Conservation (phyloP, 169 alveolate species). For the Plasmodium knowlesi region DNA sequence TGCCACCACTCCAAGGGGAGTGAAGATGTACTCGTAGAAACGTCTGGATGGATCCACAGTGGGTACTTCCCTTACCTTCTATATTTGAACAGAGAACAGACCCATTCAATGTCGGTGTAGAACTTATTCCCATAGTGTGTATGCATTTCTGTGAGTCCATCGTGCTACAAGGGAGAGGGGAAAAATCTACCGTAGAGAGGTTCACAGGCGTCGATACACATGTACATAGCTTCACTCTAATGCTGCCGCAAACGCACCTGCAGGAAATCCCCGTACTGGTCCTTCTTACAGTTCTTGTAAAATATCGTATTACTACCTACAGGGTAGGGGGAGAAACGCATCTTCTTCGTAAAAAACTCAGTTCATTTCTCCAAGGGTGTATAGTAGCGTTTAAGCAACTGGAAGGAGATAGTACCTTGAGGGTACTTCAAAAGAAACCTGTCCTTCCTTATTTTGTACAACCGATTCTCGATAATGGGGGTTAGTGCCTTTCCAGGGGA, state of each 20-base stretch:
- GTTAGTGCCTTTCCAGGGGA: slow-evolving; percentile 18
- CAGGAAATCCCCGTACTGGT: slow-evolving; percentile 34
- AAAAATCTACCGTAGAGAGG: background rate
- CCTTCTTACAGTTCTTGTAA: slow-evolving; percentile 64
- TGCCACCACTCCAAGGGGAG: background rate
- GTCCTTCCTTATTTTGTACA: slow-evolving; percentile 48
- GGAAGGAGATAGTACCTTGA: slow-evolving; percentile 5
- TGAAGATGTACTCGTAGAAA: background rate
- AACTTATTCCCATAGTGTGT: slow-evolving; percentile 41
- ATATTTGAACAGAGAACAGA: slow-evolving; percentile 36
- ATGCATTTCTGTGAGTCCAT: slow-evolving; percentile 63
- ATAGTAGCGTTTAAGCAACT: background rate
- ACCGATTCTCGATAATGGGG: slow-evolving; percentile 43
- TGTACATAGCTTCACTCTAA: background rate
- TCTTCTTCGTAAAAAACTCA: background rate
- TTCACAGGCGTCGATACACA: background rate
- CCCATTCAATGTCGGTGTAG: slow-evolving; percentile 30
- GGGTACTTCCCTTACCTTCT: slow-evolving; percentile 29
- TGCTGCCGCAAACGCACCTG: slow-evolving; percentile 7
- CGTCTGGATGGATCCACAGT: background rate
- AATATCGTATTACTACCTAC: slow-evolving; percentile 45
- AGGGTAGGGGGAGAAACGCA: background rate
- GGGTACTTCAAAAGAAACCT: slow-evolving; percentile 63
- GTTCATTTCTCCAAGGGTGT: background rate
- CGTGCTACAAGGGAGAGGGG: slow-evolving; percentile 25